Evolutionary conservation across 2,329 filamentous ascomycete species (phyloP), one percentile per base, ranked within the genome.

Genomic region (Fusarium chlamydosporum): DNA sequence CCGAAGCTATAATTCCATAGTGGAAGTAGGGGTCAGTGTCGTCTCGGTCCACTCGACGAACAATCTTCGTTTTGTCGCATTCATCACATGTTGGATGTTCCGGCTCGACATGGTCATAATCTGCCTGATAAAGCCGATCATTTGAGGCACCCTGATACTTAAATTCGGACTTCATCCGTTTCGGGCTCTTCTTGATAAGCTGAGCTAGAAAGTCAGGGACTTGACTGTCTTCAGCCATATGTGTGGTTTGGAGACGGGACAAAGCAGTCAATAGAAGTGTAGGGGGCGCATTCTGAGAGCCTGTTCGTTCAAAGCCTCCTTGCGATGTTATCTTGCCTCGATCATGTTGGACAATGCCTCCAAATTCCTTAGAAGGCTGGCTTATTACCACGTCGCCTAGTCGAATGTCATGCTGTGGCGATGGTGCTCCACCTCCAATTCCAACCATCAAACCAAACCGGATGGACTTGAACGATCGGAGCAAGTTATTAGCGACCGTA

Each of bases 91-190:
- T 12, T 4, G 23, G 23, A 23, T 15, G 8, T 12, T 16, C 26
- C 3, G 26, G 12, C 7, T 40, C n/a, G 12, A 23, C 2, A 10
- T 52, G 48, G 7, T 29, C 9, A 13, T 52, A 52, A 4, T 52
- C 10, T 2, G 34, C 9, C 4, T 20, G 11, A 4, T 20, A 51
- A 2, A 51, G n/a, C 1, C 1, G 1, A 23, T 51, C 47, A 0
- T 38, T 16, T 0, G n/a, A 29, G 5, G 2, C 13, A 0, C n/a
- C 35, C 2, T 29, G 48, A 3, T 41, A 16, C 3, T 27, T 4
- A 3, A 41, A 52, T 4, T 20, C 15, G 23, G 23, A 23, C 2
- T 31, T 23, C 13, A 23, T 13, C 41, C 18, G 26, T 27, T 6
- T 40, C 41, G 10, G 29, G 18, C 23, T 23, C 23, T 23, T 23